Conservation (phyloP, 177 flowering plant genomes). For the Vitis hybrid region DNA sequence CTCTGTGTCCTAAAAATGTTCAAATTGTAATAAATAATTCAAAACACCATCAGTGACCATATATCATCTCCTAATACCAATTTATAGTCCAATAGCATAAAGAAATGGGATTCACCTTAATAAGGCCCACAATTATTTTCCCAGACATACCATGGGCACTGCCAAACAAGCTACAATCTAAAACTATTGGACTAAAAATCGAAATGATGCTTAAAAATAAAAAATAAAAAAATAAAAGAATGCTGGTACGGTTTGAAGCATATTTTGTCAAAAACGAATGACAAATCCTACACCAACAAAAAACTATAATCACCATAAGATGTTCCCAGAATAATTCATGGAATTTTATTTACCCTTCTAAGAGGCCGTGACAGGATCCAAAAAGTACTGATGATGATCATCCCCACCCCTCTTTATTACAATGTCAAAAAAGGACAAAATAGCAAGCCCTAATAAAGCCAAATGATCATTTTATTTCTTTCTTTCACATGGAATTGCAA, state of each 20-base stretch:
- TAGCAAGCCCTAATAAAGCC: no score
- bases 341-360: no score
- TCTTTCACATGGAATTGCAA: not conserved
- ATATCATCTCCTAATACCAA: not conserved
- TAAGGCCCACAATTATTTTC: not conserved
- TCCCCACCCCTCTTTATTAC: no score
- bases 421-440: not conserved
- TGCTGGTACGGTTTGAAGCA: not conserved
- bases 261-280: not conserved
- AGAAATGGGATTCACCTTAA: not conserved
- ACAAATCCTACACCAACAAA: no score
- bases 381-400: no score
- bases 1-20: slow-evolving; percentile 70
- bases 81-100: not conserved
- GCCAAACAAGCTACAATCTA: slow-evolving; percentile 4
- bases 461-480: not conserved
- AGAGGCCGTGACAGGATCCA: no score
- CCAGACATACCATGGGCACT: not conserved
- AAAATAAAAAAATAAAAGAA: no score
- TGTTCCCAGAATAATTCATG: no score
- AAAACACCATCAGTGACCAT: not conserved
- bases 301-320: no score
- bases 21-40: not conserved
- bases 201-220: not conserved
- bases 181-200: not conserved